Conservation (phyloP, 441 rosid genomes). For the Geranium incanum region DNA sequence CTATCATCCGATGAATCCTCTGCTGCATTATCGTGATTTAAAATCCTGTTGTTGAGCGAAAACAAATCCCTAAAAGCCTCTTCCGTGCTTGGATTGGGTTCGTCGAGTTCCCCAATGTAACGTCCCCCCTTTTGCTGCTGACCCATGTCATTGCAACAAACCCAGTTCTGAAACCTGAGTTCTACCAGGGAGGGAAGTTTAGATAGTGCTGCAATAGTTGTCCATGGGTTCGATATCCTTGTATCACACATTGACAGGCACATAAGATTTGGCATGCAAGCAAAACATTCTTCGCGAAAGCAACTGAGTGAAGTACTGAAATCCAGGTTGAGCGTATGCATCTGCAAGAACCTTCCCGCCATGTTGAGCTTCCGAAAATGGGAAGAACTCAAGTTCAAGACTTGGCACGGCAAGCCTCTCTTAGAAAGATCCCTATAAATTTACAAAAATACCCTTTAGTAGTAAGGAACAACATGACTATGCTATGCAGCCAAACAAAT, state of each 20-base stretch:
- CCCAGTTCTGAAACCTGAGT: conserved; percentile 68
- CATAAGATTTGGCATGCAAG: conserved; percentile 69
- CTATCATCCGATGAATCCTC: conserved; percentile 51
- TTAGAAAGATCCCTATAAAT: conserved; percentile 54
- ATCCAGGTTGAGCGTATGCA: conserved; percentile 69
- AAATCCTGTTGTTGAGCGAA: conserved; percentile 22
- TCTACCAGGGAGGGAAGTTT: conserved; percentile 60
- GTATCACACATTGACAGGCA: conserved; percentile 80
- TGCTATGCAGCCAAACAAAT: not conserved
- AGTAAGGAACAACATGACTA: not conserved
- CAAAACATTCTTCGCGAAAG: conserved; percentile 74
- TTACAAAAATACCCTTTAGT: conserved; percentile 20
- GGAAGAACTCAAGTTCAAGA: conserved; percentile 56
- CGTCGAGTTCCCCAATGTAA: conserved; percentile 24
- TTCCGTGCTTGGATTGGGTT: conserved; percentile 34
- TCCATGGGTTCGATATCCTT: conserved; percentile 73
- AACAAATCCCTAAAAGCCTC: conserved; percentile 34
- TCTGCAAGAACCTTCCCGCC: conserved; percentile 51
- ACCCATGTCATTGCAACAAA: conserved; percentile 47
- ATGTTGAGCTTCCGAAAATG: conserved; percentile 66
- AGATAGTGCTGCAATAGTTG: conserved; percentile 62
- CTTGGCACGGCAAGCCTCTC: conserved; percentile 66
- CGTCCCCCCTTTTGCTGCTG: conserved; percentile 23
- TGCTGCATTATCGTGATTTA: conserved; percentile 30
- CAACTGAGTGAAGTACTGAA: conserved; percentile 47